Conservation (phyloP, 305 asterid genomes). For the Solanum hybrid region DNA sequence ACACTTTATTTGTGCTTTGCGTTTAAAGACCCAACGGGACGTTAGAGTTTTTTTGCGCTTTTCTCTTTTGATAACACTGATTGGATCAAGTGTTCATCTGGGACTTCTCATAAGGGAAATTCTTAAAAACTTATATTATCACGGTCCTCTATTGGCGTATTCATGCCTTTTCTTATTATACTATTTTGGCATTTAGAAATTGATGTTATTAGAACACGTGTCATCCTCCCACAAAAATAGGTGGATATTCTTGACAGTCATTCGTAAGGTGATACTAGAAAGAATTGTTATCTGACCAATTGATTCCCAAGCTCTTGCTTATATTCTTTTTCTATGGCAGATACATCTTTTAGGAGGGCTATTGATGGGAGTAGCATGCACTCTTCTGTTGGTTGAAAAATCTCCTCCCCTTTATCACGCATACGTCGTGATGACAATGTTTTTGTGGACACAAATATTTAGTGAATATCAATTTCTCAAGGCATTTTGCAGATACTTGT, state of each 20-base stretch:
- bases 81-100: background rate
- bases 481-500: conserved; percentile 54
- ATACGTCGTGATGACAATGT: conserved; percentile 71
- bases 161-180: background rate
- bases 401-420: conserved; percentile 94
- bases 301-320: background rate
- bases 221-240: background rate
- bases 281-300: background rate
- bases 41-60: background rate
- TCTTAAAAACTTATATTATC: background rate
- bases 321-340: conserved; percentile 29
- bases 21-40: background rate
- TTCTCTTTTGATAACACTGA: background rate
- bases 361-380: conserved; percentile 47
- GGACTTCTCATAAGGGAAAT: background rate
- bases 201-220: background rate
- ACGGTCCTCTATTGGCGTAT: background rate
- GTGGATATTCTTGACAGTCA: background rate
- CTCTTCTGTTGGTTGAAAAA: conserved; percentile 59
- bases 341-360: conserved; percentile 50
- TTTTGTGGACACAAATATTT: conserved; percentile 82
- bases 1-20: background rate
- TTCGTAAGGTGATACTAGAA: background rate
- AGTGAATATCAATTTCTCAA: conserved; percentile 59
- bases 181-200: background rate